Evolutionary conservation across 495 filamentous ascomycete species (phyloP).

Genomic region (Zalerion maritima): DNA sequence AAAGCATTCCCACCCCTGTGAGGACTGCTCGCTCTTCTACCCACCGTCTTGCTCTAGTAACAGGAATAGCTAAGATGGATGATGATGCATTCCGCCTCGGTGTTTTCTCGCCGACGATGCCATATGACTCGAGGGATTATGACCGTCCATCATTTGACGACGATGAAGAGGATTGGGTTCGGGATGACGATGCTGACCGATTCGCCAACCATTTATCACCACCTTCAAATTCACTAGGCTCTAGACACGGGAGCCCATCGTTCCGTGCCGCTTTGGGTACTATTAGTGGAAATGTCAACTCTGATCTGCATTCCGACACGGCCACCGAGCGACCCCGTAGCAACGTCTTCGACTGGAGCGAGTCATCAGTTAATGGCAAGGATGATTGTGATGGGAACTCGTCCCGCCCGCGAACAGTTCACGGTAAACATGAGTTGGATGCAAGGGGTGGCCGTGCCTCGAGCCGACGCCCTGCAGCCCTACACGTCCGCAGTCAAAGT

Average conservation of each 20-base stretch:
- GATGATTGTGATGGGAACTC: constrained; percentile 37
- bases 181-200: constrained; percentile 36
- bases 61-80: constrained; percentile 7
- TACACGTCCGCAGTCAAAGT: constrained; percentile 87
- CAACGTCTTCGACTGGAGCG: constrained; percentile 79
- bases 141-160: constrained; percentile 39
- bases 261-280: constrained; percentile 25
- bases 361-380: constrained; percentile 46
- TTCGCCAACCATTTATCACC: constrained; percentile 38
- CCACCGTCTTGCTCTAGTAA: constrained; percentile 7
- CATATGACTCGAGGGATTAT: constrained; percentile 21
- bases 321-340: constrained; percentile 35
- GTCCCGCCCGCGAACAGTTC: constrained; percentile 70
- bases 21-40: constrained; percentile 11
- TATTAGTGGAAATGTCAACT: constrained; percentile 24
- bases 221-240: constrained; percentile 34
- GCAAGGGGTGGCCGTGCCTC: constrained; percentile 56
- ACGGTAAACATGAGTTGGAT: constrained; percentile 72
- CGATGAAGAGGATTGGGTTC: constrained; percentile 48
- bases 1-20: constrained; percentile 43
- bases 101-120: constrained; percentile 10
- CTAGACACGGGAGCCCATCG: constrained; percentile 28
- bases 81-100: constrained; percentile 3
- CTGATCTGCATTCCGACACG: constrained; percentile 16
- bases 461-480: constrained; percentile 56